Base-by-base conservation (phyloP, 2,329 filamentous ascomycete species). In the Onygena corvina region DNA sequence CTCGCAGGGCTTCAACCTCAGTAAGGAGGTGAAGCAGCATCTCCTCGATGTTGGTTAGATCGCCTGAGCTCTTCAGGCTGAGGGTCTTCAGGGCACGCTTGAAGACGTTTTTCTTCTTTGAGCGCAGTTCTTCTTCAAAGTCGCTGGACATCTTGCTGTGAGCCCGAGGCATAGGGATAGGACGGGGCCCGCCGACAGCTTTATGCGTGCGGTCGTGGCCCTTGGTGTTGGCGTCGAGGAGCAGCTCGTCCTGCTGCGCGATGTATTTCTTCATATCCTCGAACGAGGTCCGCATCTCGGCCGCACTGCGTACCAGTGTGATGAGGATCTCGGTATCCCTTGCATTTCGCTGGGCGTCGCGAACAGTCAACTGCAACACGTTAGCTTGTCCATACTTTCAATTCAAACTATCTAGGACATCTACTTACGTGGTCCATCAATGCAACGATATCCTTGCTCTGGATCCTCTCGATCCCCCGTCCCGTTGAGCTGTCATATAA, bases 201-300 rank as follows among this genome's bases (percentile, higher is more conserved):
- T 83, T 86, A 59, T 93, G 83, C 0, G 87, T 86, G 62, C 84
- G 81, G 55, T 94, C 88, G 8, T 90, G 90, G 61, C 90, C 86
- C 59, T 86, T 84, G 58, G 89, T 83, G n/a, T 86, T 84, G 54
- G 85, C 82, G 33, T 84, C 82, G 66, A 95, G 86, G 60, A 96
- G 84, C 60, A 88, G 77, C 52, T 86, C 86, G 61, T 95, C 90
- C 52, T 93, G 90, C 56, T 93, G 84, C 46, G 84, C 83, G 53
- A 98, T 84, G 61, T 94, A 83, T 55, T 83, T 84, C 72, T 92
- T 95, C 76, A 98, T 85, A 59, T 94, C 89, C 56, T 94, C 86
- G 62, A 96, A 94, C 0, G 87, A 93, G 58, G 86, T 93, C 55
- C 90, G 86, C 89, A 96, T 96, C 67, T 98, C 92, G 9, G 92